A percentile compares a stretch with the other conserved stretches of the same genome.
Evolutionary conservation across 768 basidiomycete species (phyloP).

Genomic region (Tubosaeta sp.): DNA sequence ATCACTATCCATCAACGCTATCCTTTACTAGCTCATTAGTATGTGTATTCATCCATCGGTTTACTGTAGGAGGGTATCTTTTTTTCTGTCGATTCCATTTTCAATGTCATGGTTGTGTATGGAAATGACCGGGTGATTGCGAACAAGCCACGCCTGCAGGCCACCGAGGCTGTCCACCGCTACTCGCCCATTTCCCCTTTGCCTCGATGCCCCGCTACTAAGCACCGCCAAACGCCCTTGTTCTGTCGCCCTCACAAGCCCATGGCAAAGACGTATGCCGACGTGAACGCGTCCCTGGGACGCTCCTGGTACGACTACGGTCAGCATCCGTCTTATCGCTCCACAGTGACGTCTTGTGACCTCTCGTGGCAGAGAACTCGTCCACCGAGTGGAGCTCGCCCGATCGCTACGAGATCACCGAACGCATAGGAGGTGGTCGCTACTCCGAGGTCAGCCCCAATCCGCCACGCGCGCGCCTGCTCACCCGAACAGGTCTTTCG

Average conservation of each 20-base stretch:
- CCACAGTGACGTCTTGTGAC: neutral
- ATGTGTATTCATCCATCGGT: conserved; percentile 28
- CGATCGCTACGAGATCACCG: conserved; percentile 62
- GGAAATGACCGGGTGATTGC: neutral
- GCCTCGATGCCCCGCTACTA: conserved; percentile 23
- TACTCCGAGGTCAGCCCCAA: conserved; percentile 50
- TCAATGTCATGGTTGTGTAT: conserved; percentile 13
- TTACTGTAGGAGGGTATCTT: conserved; percentile 20
- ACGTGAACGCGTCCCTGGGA: conserved; percentile 56
- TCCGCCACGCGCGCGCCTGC: neutral
- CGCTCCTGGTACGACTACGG: conserved; percentile 63
- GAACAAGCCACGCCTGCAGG: neutral
- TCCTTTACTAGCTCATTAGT: conserved; percentile 23
- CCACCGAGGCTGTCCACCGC: conserved; percentile 19
- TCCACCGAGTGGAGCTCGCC: conserved; percentile 61
- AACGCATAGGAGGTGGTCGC: conserved; percentile 61
- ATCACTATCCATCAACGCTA: conserved; percentile 27
- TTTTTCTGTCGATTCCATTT: neutral
- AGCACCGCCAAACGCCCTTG: conserved; percentile 14
- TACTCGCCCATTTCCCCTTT: conserved; percentile 13
- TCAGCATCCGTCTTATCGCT: conserved; percentile 22
- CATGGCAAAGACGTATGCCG: conserved; percentile 51
- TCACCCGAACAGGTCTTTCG: conserved; percentile 47
- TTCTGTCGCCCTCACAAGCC: conserved; percentile 10
- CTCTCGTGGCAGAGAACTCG: conserved; percentile 42